Base-by-base conservation (phyloP, 208 protist species). In the Tritrichomonas musculus region DNA sequence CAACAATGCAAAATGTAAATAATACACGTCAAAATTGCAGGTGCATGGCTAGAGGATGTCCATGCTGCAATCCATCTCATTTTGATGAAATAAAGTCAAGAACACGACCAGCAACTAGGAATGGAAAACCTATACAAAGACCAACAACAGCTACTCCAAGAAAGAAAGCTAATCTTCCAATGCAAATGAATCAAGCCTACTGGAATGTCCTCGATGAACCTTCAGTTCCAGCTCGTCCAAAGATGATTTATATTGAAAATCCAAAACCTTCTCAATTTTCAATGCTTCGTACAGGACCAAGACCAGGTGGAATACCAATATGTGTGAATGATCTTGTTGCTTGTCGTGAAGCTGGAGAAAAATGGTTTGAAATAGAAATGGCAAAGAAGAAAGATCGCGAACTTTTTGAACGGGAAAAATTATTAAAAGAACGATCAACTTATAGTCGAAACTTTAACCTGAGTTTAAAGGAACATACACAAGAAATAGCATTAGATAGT, bases 41-140 rank as follows among this genome's bases (percentile, higher is more conserved):
- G 39, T 20, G 57, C 1, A 88, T 88, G 77, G 47, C 41, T 8
- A 25, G 77, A 30, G 77, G 77, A 4, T 88, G 77, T n/a, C 47
- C 77, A 20, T 88, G 77, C n/a, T 88, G 77, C 27, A 88, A 88
- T 30, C 77, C 77, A 14, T 41, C 53, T 53, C 44, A 88, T 53
- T 57, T 53, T 53, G n/a, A 13, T 0, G 77, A 88, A 57, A 41
- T 88, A 8, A 47, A 50, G 14, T 11, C 77, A 57, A 53, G 47
- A 57, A 88, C 41, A 88, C 17, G 11, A 39, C 25, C 41, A 57
- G 44, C 77, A 39, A 44, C 44, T 33, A 25, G 44, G 57, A 88
- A 44, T 60, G 25, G 41, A 0, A 0, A 47, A 53, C 44, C 77
- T 1, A 47, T 88, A 13, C 41, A 60, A 2, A 9, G 20, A 11